Evolutionary conservation across 495 filamentous ascomycete genomes (phyloP), one percentile per base, ranked within the genome.

Genomic region (Cryomyces minteri): DNA sequence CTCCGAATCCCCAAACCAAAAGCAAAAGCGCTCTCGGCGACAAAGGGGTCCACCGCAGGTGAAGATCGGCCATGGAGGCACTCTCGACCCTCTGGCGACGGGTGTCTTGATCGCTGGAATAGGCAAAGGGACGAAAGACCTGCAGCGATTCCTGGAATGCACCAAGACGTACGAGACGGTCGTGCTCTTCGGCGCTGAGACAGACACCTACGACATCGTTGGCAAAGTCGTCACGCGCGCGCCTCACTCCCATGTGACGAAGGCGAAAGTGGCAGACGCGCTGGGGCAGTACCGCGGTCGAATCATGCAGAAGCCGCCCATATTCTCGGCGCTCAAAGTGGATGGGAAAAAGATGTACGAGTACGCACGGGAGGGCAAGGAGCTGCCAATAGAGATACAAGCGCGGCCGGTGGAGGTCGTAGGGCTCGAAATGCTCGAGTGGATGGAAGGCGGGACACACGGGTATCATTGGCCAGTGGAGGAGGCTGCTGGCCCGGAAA

Each of bases 31-130:
- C 47, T 64, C 69, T 40, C 53, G 54, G 43, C 57, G 62, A 34
- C 76, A 76, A 61, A 56, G 63, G 38, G 53, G 64, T 33, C 62
- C 69, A 0, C 48, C 81, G 6, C 70, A 83, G 47, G 79, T 96
- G 48, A 99, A 99, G 66, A 80, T 96, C 53, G 90, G 90, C 14
- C 90, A 99, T 64, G 90, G 92, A 32, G 90, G 90, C 32, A 99
- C 90, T 0, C 71, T 99, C 4, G 90, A 99, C 54, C 90, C 90
- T 4, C 72, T 95, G 51, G 90, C 90, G 10, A 93, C 84, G 1
- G 90, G 90, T 28, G 84, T 99, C 8, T 69, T 99, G 43, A 81
- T 95, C 40, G 66, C 84, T 2, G 92, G 88, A 33, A 73, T 95
- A 6, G 88, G 87, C 14, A 76, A 74, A 44, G 92, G 87, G 10